Percentiles rank a stretch among this genome's conserved stretches.
These are phyloP conservation scores for Fragaria nilgerrensis DNA, from an alignment of 306 rosid genomes.

Conservation along the genomic window DNA sequence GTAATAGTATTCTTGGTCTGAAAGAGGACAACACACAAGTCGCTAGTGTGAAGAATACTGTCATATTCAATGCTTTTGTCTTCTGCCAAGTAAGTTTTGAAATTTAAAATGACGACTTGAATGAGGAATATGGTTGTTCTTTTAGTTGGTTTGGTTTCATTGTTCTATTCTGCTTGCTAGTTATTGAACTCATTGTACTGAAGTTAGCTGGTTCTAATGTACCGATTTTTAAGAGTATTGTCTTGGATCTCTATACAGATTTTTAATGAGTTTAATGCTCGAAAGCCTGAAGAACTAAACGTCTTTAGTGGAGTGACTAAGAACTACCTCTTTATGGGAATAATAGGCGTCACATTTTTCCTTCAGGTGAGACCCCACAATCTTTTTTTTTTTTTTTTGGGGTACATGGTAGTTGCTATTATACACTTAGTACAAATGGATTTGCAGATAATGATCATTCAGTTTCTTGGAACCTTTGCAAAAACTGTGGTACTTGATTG, in stretches of 20 bases:
- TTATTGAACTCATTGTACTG: not conserved
- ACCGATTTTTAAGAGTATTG: not conserved
- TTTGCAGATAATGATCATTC: conserved; percentile 66
- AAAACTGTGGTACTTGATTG: conserved; percentile 58
- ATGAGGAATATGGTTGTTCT: not conserved
- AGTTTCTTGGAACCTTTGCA: conserved; percentile 81
- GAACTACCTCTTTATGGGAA: conserved; percentile 69
- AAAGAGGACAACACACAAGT: conserved; percentile 24
- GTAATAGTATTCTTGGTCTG: conserved; percentile 52
- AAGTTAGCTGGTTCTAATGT: not conserved
- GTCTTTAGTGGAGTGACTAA: conserved; percentile 76
- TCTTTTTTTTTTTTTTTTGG: not conserved
- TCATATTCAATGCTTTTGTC: conserved; percentile 91
- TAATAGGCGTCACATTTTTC: conserved; percentile 60
- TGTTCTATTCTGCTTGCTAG: not conserved
- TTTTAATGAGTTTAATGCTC: conserved; percentile 90
- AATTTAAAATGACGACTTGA: not conserved
- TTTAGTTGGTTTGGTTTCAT: not conserved
- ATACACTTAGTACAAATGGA: not conserved
- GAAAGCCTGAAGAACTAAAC: conserved; percentile 83
- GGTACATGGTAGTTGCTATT: not conserved
- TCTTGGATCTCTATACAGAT: conserved; percentile 42
- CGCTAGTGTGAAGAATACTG: conserved; percentile 60
- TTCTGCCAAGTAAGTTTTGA: conserved; percentile 70
- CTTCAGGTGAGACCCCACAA: conserved; percentile 62